Evolutionary conservation across 2,329 filamentous ascomycete genomes (phyloP).

Genomic region (Chaetomium strumarium): DNA sequence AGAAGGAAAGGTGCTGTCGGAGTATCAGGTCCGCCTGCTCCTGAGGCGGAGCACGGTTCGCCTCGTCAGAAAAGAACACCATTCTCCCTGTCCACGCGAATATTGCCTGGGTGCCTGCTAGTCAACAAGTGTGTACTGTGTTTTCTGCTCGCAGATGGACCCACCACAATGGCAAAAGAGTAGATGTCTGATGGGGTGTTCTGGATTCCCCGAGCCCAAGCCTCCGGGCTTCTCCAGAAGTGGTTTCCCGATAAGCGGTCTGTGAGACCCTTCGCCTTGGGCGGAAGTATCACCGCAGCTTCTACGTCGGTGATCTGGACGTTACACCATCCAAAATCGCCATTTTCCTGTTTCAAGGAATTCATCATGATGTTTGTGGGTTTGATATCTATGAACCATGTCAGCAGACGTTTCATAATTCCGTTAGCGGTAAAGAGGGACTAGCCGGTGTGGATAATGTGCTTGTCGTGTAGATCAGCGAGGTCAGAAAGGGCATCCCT

Average conservation of each 20-base stretch:
- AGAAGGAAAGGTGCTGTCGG: slow-evolving; percentile 18
- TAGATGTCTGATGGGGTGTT: slow-evolving; percentile 18
- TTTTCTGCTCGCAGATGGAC: slow-evolving; percentile 7
- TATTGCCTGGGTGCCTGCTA: slow-evolving; percentile 14
- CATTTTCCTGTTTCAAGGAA: slow-evolving; percentile 11
- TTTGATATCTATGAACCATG: slow-evolving; percentile 16
- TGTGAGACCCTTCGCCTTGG: slow-evolving; percentile 16
- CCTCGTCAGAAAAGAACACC: slow-evolving; percentile 17
- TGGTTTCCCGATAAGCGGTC: slow-evolving; percentile 16
- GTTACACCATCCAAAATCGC: slow-evolving; percentile 14
- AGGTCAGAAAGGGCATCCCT: slow-evolving; percentile 13
- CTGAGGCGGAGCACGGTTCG: slow-evolving; percentile 16
- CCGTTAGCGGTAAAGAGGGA: background rate
- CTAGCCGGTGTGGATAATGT: slow-evolving; percentile 18
- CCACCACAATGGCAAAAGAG: slow-evolving; percentile 18
- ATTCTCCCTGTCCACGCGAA: slow-evolving; percentile 18
- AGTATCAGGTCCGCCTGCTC: slow-evolving; percentile 17
- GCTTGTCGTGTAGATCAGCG: slow-evolving; percentile 16
- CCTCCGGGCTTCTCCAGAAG: slow-evolving; percentile 19
- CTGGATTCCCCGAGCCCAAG: slow-evolving; percentile 15
- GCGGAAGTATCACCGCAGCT: slow-evolving; percentile 15
- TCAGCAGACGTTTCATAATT: too few relatives aligned
- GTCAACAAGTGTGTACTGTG: slow-evolving; percentile 6
- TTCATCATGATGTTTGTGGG: slow-evolving; percentile 19
- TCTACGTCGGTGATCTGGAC: slow-evolving; percentile 19